phyloP scores from a whole-genome alignment of 169 alveolate species.

The Babesia microti region DNA sequence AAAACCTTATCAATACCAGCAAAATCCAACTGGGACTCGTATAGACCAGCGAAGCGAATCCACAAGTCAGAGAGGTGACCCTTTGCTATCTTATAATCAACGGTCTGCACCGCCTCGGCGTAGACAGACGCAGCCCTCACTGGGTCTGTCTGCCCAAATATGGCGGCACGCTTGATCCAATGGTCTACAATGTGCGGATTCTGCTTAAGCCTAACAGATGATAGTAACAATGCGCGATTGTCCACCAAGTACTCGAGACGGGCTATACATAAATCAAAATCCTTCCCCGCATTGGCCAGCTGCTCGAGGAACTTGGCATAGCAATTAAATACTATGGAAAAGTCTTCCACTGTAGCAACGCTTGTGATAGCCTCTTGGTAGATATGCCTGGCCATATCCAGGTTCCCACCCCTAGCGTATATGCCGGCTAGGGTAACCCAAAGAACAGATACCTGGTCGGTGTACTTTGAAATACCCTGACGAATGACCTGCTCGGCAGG shows the following conservation, averaged over 20 bases:
- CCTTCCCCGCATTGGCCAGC: conserved; percentile 50
- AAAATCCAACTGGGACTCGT: conserved; percentile 54
- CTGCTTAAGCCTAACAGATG: conserved; percentile 67
- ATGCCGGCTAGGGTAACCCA: conserved; percentile 77
- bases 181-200: conserved; percentile 83
- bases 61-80: conserved; percentile 61
- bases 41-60: conserved; percentile 62
- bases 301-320: conserved; percentile 74
- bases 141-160: conserved; percentile 20
- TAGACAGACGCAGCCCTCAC: conserved; percentile 18
- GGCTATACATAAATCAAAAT: conserved; percentile 46
- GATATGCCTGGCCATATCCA: conserved; percentile 69
- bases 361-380: conserved; percentile 76
- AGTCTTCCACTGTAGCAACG: conserved; percentile 77
- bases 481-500: conserved; percentile 64
- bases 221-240: conserved; percentile 63
- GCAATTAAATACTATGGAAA: conserved; percentile 71
- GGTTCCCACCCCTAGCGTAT: conserved; percentile 59
- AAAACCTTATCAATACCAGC: conserved; percentile 43
- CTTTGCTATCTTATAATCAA: conserved; percentile 59
- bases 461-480: conserved; percentile 68
- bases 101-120: conserved; percentile 58
- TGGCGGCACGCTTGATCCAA: conserved; percentile 71
- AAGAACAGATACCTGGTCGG: conserved; percentile 75
- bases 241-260: conserved; percentile 58